Evolutionary conservation across 257 asterid genomes (phyloP).

Genomic region (Scutellaria baicalensis): DNA sequence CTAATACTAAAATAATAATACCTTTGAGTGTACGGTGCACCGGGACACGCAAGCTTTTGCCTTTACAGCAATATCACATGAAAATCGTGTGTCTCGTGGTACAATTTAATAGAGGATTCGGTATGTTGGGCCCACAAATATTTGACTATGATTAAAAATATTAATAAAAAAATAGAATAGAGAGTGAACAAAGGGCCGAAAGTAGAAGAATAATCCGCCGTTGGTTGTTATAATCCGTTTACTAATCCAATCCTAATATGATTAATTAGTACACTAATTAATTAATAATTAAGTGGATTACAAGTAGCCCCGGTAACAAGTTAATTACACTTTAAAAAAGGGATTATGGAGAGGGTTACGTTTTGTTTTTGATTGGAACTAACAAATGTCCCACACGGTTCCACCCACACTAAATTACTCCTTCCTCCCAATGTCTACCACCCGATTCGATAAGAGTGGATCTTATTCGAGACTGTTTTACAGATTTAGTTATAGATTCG

Average conservation of each 20-base stretch:
- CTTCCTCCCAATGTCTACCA: too few species aligned
- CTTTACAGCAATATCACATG: too few species aligned
- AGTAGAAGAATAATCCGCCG: constrained; percentile 22
- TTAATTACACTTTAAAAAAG: not conserved
- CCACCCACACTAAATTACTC: too few species aligned
- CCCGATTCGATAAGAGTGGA: too few species aligned
- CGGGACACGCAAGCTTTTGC: too few species aligned
- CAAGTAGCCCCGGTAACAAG: constrained; percentile 21
- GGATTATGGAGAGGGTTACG: not conserved
- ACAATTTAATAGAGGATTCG: constrained; percentile 1
- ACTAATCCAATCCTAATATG: not conserved
- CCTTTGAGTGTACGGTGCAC: too few species aligned
- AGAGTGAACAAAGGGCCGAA: constrained; percentile 26
- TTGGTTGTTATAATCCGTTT: constrained; percentile 11
- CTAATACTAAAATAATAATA: too few species aligned
- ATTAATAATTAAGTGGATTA: constrained; percentile 23
- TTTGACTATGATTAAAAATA: constrained; percentile 9
- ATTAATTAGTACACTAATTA: not conserved
- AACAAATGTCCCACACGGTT: constrained; percentile 11
- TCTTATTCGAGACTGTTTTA: too few species aligned
- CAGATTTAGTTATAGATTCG: too few species aligned
- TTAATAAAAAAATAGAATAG: not conserved
- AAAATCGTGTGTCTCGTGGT: constrained; percentile 37
- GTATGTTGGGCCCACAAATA: constrained; percentile 7
- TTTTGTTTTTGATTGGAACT: not conserved